Evolutionary conservation across 2,329 filamentous ascomycete genomes (phyloP).

Genomic region (Salinomyces thailandicus): DNA sequence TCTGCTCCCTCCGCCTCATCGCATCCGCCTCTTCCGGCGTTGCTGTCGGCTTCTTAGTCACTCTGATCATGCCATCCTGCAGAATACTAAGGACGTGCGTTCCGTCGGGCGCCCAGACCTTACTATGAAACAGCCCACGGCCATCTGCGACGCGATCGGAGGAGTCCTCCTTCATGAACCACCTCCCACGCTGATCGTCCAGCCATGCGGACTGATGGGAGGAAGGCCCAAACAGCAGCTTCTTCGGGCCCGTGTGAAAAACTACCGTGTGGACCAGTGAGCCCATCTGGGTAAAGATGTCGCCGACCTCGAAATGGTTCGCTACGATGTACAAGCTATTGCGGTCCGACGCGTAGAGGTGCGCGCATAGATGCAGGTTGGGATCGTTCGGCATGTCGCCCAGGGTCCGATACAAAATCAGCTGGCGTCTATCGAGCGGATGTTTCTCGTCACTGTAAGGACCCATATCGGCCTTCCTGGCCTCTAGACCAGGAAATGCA

Average conservation of each 20-base stretch:
- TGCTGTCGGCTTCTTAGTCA: constrained; percentile 13
- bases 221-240: constrained; percentile 28
- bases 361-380: constrained; percentile 48
- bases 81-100: constrained; percentile 37
- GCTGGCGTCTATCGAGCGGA: constrained; percentile 30
- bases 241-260: constrained; percentile 34
- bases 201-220: constrained; percentile 9
- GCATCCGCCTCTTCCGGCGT: constrained; percentile 4
- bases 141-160: constrained; percentile 36
- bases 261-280: constrained; percentile 40
- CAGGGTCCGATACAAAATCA: constrained; percentile 38
- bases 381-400: constrained; percentile 30
- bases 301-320: constrained; percentile 37
- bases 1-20: not conserved
- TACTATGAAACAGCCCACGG: constrained; percentile 37
- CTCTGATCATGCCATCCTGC: constrained; percentile 40
- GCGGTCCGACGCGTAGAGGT: constrained; percentile 47
- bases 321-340: constrained; percentile 45
- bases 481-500: constrained; percentile 35
- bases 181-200: constrained; percentile 27
- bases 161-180: constrained; percentile 42
- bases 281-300: constrained; percentile 33
- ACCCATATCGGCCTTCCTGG: constrained; percentile 44
- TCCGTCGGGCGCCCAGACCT: constrained; percentile 34
- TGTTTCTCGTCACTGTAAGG: constrained; percentile 33